Conservation (phyloP, 129 eudicot genomes). For the Deinandra increscens region DNA sequence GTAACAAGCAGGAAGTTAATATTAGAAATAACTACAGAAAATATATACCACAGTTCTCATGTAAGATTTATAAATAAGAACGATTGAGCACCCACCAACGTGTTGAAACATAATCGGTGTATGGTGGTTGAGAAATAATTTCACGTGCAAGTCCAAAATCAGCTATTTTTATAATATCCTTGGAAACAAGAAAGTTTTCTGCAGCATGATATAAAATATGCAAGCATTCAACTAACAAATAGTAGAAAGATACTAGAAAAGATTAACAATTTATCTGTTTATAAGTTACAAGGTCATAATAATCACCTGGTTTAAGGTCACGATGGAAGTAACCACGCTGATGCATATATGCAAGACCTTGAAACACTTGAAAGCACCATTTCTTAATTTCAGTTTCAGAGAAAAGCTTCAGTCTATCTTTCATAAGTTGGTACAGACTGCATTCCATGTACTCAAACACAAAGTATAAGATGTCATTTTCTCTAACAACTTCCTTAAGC, state of each 20-base stretch:
- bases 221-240: slow-evolving; percentile 19
- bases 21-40: not conserved
- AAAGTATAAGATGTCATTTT: slow-evolving; percentile 84
- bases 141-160: slow-evolving; percentile 99
- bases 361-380: slow-evolving; percentile 99
- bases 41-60: not conserved
- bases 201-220: slow-evolving; percentile 25
- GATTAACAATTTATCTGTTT: not conserved
- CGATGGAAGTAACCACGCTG: slow-evolving; percentile 98
- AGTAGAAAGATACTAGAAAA: not conserved
- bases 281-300: not conserved
- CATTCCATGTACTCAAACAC: slow-evolving; percentile 97
- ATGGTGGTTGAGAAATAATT: slow-evolving; percentile 78
- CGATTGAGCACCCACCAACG: slow-evolving; percentile 69
- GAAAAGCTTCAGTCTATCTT: slow-evolving; percentile 69
- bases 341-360: slow-evolving; percentile 96
- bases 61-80: slow-evolving; percentile 4
- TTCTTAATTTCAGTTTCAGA: slow-evolving; percentile 78
- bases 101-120: slow-evolving; percentile 95
- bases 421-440: slow-evolving; percentile 92
- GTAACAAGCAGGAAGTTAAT: not conserved
- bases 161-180: slow-evolving; percentile 78
- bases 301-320: slow-evolving; percentile 96
- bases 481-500: slow-evolving; percentile 97
- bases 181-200: slow-evolving; percentile 89